A percentile compares a stretch with the other conserved stretches of the same genome.
phyloP scores from a whole-genome alignment of 257 asterid genomes.

The Prunella vulgaris region DNA sequence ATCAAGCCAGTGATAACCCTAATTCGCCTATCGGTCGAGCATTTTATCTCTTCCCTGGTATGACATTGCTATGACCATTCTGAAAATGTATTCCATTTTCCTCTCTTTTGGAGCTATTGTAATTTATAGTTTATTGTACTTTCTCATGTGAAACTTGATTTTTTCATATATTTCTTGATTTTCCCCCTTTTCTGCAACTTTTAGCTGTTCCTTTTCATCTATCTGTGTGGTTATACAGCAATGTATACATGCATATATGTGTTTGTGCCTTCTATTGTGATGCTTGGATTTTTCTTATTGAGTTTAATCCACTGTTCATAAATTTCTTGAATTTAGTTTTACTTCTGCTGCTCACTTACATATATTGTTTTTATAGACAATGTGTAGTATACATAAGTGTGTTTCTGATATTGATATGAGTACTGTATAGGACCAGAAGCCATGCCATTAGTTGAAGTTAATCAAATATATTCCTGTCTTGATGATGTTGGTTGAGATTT shows the following conservation, averaged over 20 bases:
- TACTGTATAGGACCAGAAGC: constrained; percentile 62
- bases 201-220: background rate
- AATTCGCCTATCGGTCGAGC: constrained; percentile 39
- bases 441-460: constrained; percentile 35
- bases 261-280: constrained; percentile 11
- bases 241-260: background rate
- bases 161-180: background rate
- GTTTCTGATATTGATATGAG: constrained; percentile 3
- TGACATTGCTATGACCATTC: background rate
- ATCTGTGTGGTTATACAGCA: background rate
- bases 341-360: background rate
- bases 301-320: no score
- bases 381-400: background rate
- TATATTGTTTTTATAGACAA: background rate
- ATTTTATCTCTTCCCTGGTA: constrained; percentile 78
- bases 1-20: constrained; percentile 41
- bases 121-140: constrained; percentile 1
- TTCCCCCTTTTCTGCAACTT: background rate
- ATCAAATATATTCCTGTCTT: constrained; percentile 24
- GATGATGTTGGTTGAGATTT: constrained; percentile 24
- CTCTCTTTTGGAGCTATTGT: constrained; percentile 1
- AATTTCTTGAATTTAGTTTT: background rate
- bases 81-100: no score
- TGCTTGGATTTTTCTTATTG: background rate
- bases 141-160: constrained; percentile 3